Evolutionary conservation across 495 filamentous ascomycete genomes (phyloP), one percentile per base, ranked within the genome.

Genomic region (Xylaria telfairii): DNA sequence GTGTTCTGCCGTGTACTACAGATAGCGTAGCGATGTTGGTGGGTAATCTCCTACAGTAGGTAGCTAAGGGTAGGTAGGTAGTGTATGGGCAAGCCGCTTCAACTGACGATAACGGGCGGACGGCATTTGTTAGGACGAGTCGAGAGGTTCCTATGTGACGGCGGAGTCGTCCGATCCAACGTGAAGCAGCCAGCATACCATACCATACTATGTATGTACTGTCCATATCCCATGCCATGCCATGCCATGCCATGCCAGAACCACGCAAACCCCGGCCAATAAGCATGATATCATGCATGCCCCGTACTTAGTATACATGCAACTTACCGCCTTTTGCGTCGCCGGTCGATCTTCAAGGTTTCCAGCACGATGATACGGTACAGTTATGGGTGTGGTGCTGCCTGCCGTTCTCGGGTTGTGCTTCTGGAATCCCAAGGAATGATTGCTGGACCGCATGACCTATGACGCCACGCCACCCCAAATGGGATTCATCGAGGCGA

Each of bases 251-350:
- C 54, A 59, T 34, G 37, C 3, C 41, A 64, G 26, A 44, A 32
- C 61, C 15, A 37, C 26, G 42, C 42, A 34, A 46, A 64, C 17
- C 61, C 61, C 61, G 61, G 61, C 44, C 30, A 49, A 65, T 65
- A 65, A 21, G 28, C 44, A 24, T 34, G 44, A 39, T 42, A 24
- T 21, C 51, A 65, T 65, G 19, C 44, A 37, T n/a, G 30, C 32
- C 41, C 5, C 8, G 30, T 26, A 42, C 47, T 41, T 21, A 26
- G 24, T 19, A 2, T 49, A n/a, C 56, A 44, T 66, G 64, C 64
- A 47, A 66, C 64, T 66, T 66, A 66, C 64, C 64, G 64, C 64
- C 64, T 53, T 66, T 66, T 66, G 64, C 64, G 64, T 66, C 47
- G 32, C 30, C 10, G 47, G 30, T 66, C 21, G 30, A 66, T 66